Base-by-base conservation (phyloP, 768 basidiomycete genomes). In the Phylloporus sp. region DNA sequence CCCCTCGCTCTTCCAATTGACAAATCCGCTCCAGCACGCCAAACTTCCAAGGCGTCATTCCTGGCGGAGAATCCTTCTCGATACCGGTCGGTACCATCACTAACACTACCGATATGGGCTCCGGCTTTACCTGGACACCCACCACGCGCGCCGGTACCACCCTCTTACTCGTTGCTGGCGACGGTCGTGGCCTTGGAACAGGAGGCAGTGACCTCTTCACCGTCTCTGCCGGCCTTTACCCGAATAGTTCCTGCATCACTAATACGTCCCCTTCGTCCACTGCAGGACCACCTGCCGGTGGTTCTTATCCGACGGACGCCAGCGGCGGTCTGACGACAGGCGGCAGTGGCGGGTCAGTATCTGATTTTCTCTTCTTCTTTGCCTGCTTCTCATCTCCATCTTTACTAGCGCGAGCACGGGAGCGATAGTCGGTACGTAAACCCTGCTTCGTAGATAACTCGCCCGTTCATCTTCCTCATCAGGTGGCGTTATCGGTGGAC, bases 11-110 rank as follows among this genome's bases (percentile, higher is more conserved):
- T 42, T 34, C n/a, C 26, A 27, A 14, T 24, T 49, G 51, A 37
- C 22, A 23, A 11, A 3, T n/a, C 40, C 22, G 28, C 26, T 42
- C 21, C 49, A 85, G 85, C 14, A 77, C 59, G 1, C 74, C 80
- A n/a, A 73, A 62, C 27, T 86, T 87, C 61, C 69, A 79, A 21
- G 86, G 86, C 4, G 71, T 88, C 34, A 89, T 90, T 26, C 89
- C 89, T 1, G 89, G 88, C 1, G 88, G 88, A 11, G 70, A 86
- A 42, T 86, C 86, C 0, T 87, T 90, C 60, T 55, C 70, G 6
- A 76, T 90, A 36, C 83, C 84, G 2, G 50, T 74, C 52, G 71
- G 72, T 11, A 24, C 58, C 3, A 61, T 84, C 18, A 76, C 83
- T 9, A 59, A 71, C 8, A 63, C 74, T 4, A 22, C 58, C 0